phyloP scores from a whole-genome alignment of 139 green algal species.

The Nannochloris sp. region DNA sequence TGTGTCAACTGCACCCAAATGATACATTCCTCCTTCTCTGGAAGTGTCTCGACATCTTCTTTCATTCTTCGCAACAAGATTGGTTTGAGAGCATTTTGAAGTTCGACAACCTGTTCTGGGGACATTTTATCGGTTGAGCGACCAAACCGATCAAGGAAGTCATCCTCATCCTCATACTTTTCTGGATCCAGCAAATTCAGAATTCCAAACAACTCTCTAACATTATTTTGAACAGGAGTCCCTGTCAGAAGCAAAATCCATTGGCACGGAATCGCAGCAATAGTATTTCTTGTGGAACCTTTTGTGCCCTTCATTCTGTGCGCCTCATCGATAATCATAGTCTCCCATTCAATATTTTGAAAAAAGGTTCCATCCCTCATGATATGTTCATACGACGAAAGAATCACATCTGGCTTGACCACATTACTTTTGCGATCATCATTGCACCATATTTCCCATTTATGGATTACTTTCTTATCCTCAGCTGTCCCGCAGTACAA shows the following conservation, averaged over 20 bases:
- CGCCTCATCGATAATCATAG: conserved; percentile 56
- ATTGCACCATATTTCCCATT: conserved; percentile 43
- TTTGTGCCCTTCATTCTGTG: conserved; percentile 67
- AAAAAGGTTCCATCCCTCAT: conserved; percentile 31
- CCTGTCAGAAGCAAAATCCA: conserved; percentile 87
- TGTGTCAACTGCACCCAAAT: conserved; percentile 67
- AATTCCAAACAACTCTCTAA: conserved; percentile 73
- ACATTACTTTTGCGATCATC: background rate
- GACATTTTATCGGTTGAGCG: conserved; percentile 17
- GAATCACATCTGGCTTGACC: conserved; percentile 60
- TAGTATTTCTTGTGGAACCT: conserved; percentile 37
- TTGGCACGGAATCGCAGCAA: conserved; percentile 41
- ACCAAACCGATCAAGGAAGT: conserved; percentile 54
- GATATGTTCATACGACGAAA: conserved; percentile 63
- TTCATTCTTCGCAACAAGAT: conserved; percentile 92
- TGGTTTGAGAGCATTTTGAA: conserved; percentile 64
- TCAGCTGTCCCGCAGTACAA: conserved; percentile 51
- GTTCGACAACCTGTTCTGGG: conserved; percentile 51
- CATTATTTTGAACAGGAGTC: conserved; percentile 94
- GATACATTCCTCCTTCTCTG: conserved; percentile 83
- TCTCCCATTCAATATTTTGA: conserved; percentile 27
- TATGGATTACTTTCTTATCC: conserved; percentile 59
- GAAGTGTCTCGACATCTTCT: conserved; percentile 91
- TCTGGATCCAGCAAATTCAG: conserved; percentile 68
- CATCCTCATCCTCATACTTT: conserved; percentile 34